A percentile compares a stretch with the other conserved stretches of the same genome.
These are phyloP conservation scores for Bjerkandera adusta DNA, from an alignment of 1,284 basidiomycete genomes.

Conservation along the genomic window DNA sequence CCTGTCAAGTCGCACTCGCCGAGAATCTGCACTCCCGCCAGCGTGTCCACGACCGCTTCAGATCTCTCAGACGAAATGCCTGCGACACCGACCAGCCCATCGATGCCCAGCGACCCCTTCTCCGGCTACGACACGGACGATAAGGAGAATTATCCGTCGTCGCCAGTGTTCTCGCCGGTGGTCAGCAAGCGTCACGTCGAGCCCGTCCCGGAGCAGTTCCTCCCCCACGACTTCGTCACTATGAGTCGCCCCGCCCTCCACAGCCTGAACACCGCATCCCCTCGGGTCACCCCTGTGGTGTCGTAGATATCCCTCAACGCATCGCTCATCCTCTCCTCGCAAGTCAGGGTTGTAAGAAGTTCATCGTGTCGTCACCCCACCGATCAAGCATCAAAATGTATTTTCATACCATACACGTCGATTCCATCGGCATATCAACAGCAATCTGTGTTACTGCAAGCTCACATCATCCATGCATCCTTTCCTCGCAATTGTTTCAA, in stretches of 20 bases:
- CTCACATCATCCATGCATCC: constrained; percentile 71
- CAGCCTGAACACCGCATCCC: constrained; percentile 55
- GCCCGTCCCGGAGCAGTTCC: constrained; percentile 66
- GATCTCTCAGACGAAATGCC: constrained; percentile 81
- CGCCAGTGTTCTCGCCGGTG: constrained; percentile 59
- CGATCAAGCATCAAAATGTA: constrained; percentile 68
- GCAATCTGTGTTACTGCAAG: constrained; percentile 56
- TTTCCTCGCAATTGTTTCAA: constrained; percentile 43
- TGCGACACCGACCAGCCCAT: constrained; percentile 71
- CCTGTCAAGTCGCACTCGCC: constrained; percentile 57
- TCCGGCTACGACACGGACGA: constrained; percentile 58
- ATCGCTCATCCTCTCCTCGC: constrained; percentile 14
- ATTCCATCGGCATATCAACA: constrained; percentile 52
- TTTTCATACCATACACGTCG: constrained; percentile 61
- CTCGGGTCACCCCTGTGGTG: constrained; percentile 48
- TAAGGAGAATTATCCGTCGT: constrained; percentile 73
- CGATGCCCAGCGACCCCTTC: constrained; percentile 43
- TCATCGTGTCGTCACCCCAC: constrained; percentile 25
- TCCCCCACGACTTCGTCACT: constrained; percentile 73
- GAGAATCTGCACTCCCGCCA: constrained; percentile 69
- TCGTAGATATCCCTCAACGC: constrained; percentile 40
- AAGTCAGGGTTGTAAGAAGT: constrained; percentile 32
- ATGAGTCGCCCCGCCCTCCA: constrained; percentile 74
- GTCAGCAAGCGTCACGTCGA: constrained; percentile 69
- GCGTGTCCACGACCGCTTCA: constrained; percentile 66